phyloP scores from a whole-genome alignment of 345 rosid genomes.

The Isatis tinctoria region DNA sequence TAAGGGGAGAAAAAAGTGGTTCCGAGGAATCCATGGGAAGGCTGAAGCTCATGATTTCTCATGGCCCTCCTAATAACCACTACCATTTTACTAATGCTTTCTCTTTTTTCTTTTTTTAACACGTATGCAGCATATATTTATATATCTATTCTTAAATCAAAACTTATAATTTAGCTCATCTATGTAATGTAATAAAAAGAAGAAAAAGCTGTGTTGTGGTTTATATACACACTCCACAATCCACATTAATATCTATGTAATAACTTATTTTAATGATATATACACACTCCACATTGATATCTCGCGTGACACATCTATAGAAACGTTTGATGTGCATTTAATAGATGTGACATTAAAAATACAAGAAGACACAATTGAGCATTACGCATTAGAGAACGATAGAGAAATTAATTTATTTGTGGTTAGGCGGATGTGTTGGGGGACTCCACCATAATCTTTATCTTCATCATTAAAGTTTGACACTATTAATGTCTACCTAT shows the following conservation, averaged over 20 bases:
- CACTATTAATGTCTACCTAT: constrained; percentile 17
- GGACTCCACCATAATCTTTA: constrained; percentile 39
- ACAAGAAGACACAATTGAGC: background rate
- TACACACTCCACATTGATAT: background rate
- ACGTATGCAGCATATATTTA: no score
- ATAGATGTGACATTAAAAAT: constrained; percentile 18
- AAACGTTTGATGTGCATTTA: background rate
- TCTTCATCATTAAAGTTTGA: constrained; percentile 44
- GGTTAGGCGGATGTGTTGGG: constrained; percentile 34
- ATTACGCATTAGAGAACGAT: constrained; percentile 7
- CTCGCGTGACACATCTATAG: background rate
- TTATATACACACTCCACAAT: background rate
- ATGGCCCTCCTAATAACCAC: constrained; percentile 25
- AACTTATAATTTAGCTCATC: background rate
- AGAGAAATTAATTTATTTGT: constrained; percentile 13
- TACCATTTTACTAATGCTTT: constrained; percentile 1
- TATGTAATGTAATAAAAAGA: background rate
- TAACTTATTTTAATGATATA: no score
- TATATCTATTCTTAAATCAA: no score
- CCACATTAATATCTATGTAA: background rate
- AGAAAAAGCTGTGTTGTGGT: background rate
- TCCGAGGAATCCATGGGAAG: constrained; percentile 32
- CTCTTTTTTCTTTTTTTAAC: background rate
- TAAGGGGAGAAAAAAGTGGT: background rate
- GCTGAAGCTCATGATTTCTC: constrained; percentile 28